Base-by-base conservation (phyloP, 805 yeast genomes). In the Kuraishia cidri region DNA sequence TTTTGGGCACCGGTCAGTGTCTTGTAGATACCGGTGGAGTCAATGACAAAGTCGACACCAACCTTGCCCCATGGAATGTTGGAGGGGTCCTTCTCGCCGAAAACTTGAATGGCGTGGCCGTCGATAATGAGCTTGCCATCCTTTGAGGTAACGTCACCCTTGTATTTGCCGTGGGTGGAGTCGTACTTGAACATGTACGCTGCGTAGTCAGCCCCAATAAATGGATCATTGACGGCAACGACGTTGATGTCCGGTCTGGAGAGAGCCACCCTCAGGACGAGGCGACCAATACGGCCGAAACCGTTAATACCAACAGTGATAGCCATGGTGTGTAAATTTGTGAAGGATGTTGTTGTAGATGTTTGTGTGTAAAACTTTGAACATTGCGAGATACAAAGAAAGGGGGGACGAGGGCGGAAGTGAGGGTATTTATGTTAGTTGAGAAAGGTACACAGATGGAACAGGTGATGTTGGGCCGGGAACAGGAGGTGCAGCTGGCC, bases 101-200 rank as follows among this genome's bases (percentile, higher is more conserved):
- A 76, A 49, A 80, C 77, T 50, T 64, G 57, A 58, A 84, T 74
- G 53, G 66, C 60, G 49, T 70, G 58, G 50, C 86, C 90, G 58
- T 79, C 73, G 57, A 85, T 74, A 62, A 79, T 60, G 41, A 85
- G 62, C 54, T 61, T 50, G 50, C 66, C 69, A 41, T 66, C 85
- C 45, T 72, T 72, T 45, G 49, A 40, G 47, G 65, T 39, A 42
- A 85, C 94, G 40, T 67, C 75, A 54, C 95, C 95, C 55, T 67
- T 62, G 79, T 62, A 86, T 58, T 67, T 69, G 54, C 95, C 94
- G 71, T 85, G 95, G 46, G 94, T 85, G 40, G 95, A 83, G 66
- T 85, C 95, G 67, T 84, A 85, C 72, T 85, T 85, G 83, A 85
- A 84, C 86, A 85, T 77, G 75, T 85, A 85, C 44, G 95, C 83